Base-by-base conservation (phyloP, 495 filamentous ascomycete genomes). In the Hypoxylon fragiforme region DNA sequence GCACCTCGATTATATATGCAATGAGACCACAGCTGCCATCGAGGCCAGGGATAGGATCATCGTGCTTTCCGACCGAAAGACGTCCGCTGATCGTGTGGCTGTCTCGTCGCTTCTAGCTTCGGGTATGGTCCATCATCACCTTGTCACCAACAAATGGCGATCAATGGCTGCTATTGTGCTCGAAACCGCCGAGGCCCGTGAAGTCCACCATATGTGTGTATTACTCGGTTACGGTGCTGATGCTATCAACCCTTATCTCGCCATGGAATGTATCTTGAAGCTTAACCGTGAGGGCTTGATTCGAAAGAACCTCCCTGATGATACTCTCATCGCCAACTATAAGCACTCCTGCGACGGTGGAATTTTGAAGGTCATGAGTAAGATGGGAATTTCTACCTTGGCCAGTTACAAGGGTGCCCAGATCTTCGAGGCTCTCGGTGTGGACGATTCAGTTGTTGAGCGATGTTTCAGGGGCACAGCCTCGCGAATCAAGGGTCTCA, bases 351-450 rank as follows among this genome's bases (percentile, higher is more conserved):
- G 90, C 64, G 95, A 97, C 63, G 94, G 94, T 62, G 94, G 94
- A 72, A 96, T 99, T 54, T 80, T 99, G 50, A 99, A 99, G 77
- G 94, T 99, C 67, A 99, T 99, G 94, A 96, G 90, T 74, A 99
- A 99, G 80, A 99, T 99, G 94, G 94, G 94, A 74, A 99, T 99
- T 62, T 99, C 94, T 8, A 99, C 94, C 37, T 77, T 99, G 36
- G 90, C 94, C 69, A 95, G 89, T 62, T 99, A 99, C 80, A 99
- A 99, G 78, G 94, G 94, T 69, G 94, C 94, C 45, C 94, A 99
- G 76, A 99, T 99, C 59, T 99, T 97, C 58, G 94, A 99, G 69
- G 94, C 95, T n/a, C 85, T 99, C 36, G 94, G 94, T 71, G 85
- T 99, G 22, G 94, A 97, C 65, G 92, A 96, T 68, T 82, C 81